Evolutionary conservation across 306 rosid species (phyloP).

Genomic region (Crotalaria pallida): DNA sequence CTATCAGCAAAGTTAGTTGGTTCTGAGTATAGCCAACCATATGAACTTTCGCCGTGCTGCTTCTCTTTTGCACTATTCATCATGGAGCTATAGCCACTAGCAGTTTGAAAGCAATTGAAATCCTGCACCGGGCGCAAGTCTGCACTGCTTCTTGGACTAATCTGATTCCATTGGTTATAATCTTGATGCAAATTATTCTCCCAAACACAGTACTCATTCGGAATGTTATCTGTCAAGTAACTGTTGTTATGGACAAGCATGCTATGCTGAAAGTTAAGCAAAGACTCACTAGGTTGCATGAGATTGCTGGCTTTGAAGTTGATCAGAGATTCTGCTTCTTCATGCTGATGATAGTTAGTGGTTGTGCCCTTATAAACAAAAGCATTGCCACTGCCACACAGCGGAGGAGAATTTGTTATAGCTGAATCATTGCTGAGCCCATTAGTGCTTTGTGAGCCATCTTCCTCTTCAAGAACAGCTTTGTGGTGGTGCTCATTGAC

Average conservation of each 20-base stretch:
- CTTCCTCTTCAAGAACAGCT: constrained; percentile 25
- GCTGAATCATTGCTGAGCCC: constrained; percentile 33
- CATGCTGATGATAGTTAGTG: constrained; percentile 26
- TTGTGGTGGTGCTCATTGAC: constrained; percentile 24
- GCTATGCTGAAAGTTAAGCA: constrained; percentile 62
- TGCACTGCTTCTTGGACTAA: constrained; percentile 15
- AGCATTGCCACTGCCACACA: constrained; percentile 18
- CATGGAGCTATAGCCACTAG: constrained; percentile 32
- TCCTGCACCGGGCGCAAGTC: constrained; percentile 28
- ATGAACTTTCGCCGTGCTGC: constrained; percentile 32
- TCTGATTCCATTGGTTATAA: constrained; percentile 30
- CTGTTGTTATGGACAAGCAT: neutral
- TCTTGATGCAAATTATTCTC: constrained; percentile 22
- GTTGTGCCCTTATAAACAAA: constrained; percentile 18
- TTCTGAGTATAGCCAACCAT: constrained; percentile 52
- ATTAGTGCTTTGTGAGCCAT: constrained; percentile 17
- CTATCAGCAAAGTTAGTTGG: constrained; percentile 22
- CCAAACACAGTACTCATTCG: constrained; percentile 31
- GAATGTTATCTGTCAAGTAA: constrained; percentile 13
- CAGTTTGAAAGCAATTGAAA: constrained; percentile 44
- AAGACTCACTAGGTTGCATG: constrained; percentile 31
- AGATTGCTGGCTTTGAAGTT: constrained; percentile 42
- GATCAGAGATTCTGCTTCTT: constrained; percentile 41
- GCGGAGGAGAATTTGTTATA: constrained; percentile 25
- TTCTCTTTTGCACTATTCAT: constrained; percentile 27